Percentiles rank a stretch among this genome's conserved stretches.
Conservation (phyloP, 2,329 filamentous ascomycete genomes). For the Diaporthe destruens region DNA sequence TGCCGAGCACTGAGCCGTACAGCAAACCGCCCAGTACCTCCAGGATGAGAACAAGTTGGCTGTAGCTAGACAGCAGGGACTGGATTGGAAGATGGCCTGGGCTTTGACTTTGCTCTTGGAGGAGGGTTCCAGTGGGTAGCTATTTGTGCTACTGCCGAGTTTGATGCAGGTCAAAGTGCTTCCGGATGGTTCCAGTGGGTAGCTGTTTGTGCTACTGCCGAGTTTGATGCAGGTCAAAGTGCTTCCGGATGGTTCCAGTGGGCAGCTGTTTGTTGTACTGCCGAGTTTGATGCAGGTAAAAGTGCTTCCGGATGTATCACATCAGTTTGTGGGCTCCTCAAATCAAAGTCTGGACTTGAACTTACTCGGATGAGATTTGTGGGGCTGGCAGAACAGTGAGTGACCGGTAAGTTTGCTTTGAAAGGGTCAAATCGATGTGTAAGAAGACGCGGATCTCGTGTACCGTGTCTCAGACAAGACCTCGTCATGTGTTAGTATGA, state of each 20-base stretch:
- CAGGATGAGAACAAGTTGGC: not conserved
- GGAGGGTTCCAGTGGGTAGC: not conserved
- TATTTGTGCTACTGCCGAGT: not conserved
- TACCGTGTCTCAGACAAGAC: conserved; percentile 2
- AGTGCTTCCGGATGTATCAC: not conserved
- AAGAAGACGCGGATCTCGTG: conserved; percentile 6
- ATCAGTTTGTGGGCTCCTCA: not conserved
- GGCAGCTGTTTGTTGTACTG: not conserved
- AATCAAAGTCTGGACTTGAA: not conserved
- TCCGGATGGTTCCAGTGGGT: not conserved
- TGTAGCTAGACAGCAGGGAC: too few species aligned
- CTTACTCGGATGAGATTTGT: not conserved
- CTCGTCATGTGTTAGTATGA: not conserved
- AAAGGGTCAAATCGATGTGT: not conserved
- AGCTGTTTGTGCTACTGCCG: not conserved
- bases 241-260: not conserved
- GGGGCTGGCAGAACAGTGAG: not conserved
- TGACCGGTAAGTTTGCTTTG: not conserved
- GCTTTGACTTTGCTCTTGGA: not conserved
- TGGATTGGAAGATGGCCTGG: not conserved
- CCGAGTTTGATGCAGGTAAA: not conserved
- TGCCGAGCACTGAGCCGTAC: not conserved
- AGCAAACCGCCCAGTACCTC: not conserved
- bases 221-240: not conserved
- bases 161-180: not conserved